Evolutionary conservation across 108 stramenopile genomes (phyloP), one percentile per base, ranked within the genome.

Genomic region (Parmales sp.): DNA sequence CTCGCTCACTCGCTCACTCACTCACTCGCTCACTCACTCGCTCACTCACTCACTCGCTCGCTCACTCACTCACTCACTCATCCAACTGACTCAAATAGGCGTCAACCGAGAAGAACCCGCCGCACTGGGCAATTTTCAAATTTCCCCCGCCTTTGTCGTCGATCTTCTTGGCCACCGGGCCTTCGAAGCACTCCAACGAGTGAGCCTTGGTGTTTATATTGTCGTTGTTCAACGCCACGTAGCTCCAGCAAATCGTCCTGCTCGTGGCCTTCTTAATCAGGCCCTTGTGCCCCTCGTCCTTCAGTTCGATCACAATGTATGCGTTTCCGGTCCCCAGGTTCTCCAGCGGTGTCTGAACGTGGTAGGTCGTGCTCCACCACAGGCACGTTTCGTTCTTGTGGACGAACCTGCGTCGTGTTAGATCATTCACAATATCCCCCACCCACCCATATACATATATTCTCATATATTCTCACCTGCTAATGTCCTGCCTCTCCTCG

Each of bases 361-460:
- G 54, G 36, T 34, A 11, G 7, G 29, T 28, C 54, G 54, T 60
- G 28, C 31, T 60, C 7, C 36, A 60, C 54, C 54, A 60, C 3
- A 60, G 28, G 28, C 54, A 60, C 2, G 54, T 60, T 1, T 60
- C 54, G 54, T 60, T 60, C 26, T 34, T 20, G 54, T 60, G 54
- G 16, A 28, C 29, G 54, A 26, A 60, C 31, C 36, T n/a, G n/a
- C n/a, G n/a, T n/a, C n/a, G n/a, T n/a, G n/a, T n/a, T n/a, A n/a
- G n/a, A n/a, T n/a, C n/a, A n/a, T n/a, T n/a, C n/a, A n/a, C n/a
- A n/a, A n/a, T n/a, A n/a, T n/a, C n/a, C n/a, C n/a, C n/a, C n/a
- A n/a, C n/a, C n/a, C n/a, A n/a, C n/a, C n/a, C n/a, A n/a, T n/a
- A n/a, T n/a, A n/a, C n/a, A n/a, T n/a, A n/a, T n/a, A n/a, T n/a